Evolutionary conservation across 2,329 filamentous ascomycete genomes (phyloP), one percentile per base, ranked within the genome.

Genomic region (Talaromyces sp.): DNA sequence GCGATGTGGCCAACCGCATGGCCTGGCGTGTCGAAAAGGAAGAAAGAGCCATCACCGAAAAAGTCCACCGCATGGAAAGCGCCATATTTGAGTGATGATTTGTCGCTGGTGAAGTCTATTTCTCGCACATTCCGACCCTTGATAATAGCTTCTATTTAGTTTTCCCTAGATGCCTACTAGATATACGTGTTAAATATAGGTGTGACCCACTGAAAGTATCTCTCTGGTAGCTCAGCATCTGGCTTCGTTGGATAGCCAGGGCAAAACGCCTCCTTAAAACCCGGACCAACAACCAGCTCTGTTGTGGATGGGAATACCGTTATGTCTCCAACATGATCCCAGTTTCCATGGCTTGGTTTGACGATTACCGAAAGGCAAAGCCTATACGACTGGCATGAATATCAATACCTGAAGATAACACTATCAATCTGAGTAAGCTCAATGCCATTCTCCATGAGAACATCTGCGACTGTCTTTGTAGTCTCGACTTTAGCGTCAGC

Each of bases 281-380:
- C 81, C 8, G 81, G 82, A 2, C 82, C 82, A 10, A 84, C 81
- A 4, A 84, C 75, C 6, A 84, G 68, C 1, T 77, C 75, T 1
- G 81, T 82, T 0, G 73, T 74, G 0, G 68, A 22, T 0, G 80
- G 78, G 64, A 84, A 84, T 0, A 75, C 78, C 0, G 77, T 77
- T 3, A 79, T 74, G 66, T 84, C 77, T 1, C 80, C 80, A 0
- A 73, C 76, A 65, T 82, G 80, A 65, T 82, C 80, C 68, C 73
- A 79, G 66, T 80, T 79, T 65, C 70, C 72, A 66, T 73, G 71
- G 34, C 70, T 72, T 40, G 53, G 73, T 31, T 78, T 63, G 68
- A 64, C 5, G 68, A 72, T n/a, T 69, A 68, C 27, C 71, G 67
- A 49, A 74, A 70, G 47, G 76, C n/a, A 72, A 66, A 40, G 10